Conservation (phyloP, 1,284 basidiomycete genomes). For the Puccinia hordei region DNA sequence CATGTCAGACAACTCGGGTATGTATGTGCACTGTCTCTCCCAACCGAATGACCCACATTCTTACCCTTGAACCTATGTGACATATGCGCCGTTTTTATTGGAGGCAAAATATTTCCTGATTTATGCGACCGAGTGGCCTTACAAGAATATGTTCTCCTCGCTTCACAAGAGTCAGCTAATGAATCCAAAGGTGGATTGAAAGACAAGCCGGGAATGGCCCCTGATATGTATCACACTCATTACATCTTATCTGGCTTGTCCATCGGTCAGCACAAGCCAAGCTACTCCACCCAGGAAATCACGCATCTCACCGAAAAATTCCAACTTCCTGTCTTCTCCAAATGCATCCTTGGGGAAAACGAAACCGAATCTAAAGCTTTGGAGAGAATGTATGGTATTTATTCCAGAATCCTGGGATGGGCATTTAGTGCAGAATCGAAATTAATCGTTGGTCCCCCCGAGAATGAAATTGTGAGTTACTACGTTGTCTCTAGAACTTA, state of each 20-base stretch:
- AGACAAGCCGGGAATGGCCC: slow-evolving; percentile 52
- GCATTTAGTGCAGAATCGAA: not conserved
- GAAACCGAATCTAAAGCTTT: not conserved
- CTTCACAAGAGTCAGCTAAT: slow-evolving; percentile 54
- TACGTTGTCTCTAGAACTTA: not conserved
- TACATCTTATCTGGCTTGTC: slow-evolving; percentile 88
- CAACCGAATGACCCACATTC: not conserved
- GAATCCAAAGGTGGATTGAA: slow-evolving; percentile 29
- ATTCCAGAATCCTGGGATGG: slow-evolving; percentile 21
- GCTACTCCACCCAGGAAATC: slow-evolving; percentile 6
- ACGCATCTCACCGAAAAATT: not conserved
- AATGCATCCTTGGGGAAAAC: not conserved
- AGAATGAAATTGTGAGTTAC: slow-evolving; percentile 21
- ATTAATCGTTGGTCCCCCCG: not conserved
- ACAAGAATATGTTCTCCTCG: slow-evolving; percentile 58
- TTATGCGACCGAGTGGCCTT: slow-evolving; percentile 57
- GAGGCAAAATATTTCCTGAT: not conserved
- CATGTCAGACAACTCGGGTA: slow-evolving; percentile 57
- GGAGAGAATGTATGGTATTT: slow-evolving; percentile 26
- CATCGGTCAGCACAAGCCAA: slow-evolving; percentile 70
- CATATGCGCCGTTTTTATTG: not conserved
- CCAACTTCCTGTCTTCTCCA: not conserved
- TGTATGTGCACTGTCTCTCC: not conserved
- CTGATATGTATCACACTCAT: slow-evolving; percentile 87
- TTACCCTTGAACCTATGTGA: not conserved